These are phyloP conservation scores for Aspergillus fumigatiaffinis DNA, from an alignment of 2,329 filamentous ascomycete species.

Conservation along the genomic window DNA sequence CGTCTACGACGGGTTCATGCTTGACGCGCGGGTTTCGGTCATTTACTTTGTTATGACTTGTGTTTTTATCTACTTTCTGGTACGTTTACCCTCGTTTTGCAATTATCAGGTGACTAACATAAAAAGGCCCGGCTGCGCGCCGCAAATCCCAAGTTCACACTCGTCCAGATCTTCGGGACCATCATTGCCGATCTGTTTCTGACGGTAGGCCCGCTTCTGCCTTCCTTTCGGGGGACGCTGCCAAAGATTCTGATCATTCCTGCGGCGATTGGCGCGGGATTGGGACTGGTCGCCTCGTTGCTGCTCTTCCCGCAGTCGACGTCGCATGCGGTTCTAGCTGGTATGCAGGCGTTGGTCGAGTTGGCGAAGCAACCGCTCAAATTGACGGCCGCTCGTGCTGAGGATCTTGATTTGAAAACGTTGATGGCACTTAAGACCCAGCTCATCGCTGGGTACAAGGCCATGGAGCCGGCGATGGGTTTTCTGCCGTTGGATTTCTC, in stretches of 20 bases:
- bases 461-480: constrained; percentile 35
- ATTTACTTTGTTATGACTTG: constrained; percentile 36
- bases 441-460: constrained; percentile 36
- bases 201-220: constrained; percentile 41
- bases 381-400: constrained; percentile 13
- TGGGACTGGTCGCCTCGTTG: constrained; percentile 43
- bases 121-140: constrained; percentile 41
- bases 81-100: not conserved
- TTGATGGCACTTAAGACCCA: constrained; percentile 27
- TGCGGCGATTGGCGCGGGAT: constrained; percentile 42
- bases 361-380: constrained; percentile 27
- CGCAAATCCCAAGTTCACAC: constrained; percentile 44
- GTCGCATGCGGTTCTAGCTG: constrained; percentile 41
- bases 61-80: constrained; percentile 42
- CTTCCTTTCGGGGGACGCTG: constrained; percentile 38
- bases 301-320: constrained; percentile 50
- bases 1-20: constrained; percentile 44
- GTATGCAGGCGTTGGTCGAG: constrained; percentile 26
- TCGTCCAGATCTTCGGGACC: constrained; percentile 46
- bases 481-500: constrained; percentile 48
- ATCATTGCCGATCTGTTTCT: constrained; percentile 46
- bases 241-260: constrained; percentile 42
- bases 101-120: too few relatives aligned
- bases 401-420: constrained; percentile 13
- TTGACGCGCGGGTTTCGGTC: constrained; percentile 44